phyloP scores from a whole-genome alignment of 257 asterid species.

The Gardenia jasminoides region DNA sequence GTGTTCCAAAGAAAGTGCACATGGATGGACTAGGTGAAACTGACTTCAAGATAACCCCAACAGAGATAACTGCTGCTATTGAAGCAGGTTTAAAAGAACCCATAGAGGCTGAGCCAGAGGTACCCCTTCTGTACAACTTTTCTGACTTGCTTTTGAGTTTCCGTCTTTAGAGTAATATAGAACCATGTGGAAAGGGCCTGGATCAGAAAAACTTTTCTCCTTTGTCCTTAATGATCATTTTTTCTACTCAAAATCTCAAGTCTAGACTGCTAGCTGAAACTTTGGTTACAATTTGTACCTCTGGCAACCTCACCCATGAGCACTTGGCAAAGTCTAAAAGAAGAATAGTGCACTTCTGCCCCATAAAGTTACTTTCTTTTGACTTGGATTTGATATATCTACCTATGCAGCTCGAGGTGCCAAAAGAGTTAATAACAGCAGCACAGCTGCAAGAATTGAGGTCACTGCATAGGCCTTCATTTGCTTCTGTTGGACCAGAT shows the following conservation, averaged over 20 bases:
- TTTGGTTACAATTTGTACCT: not conserved
- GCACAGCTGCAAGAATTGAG: slow-evolving; percentile 58
- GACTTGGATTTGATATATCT: slow-evolving; percentile 17
- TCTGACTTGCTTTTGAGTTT: not conserved
- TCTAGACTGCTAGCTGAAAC: not conserved
- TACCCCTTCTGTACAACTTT: slow-evolving; percentile 25
- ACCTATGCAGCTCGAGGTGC: slow-evolving; percentile 91
- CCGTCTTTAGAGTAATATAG: not conserved
- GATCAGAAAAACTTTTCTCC: not conserved
- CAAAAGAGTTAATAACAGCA: slow-evolving; percentile 75
- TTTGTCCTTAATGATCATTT: not conserved
- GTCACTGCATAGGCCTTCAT: slow-evolving; percentile 58
- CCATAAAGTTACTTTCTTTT: not conserved
- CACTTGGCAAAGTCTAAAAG: not conserved
- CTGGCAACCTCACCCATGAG: not conserved
- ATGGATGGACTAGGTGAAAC: slow-evolving; percentile 86
- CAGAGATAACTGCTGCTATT: slow-evolving; percentile 75
- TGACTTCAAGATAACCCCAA: slow-evolving; percentile 77
- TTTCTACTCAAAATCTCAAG: not conserved
- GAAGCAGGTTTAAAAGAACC: slow-evolving; percentile 86
- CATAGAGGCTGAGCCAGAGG: slow-evolving; percentile 98
- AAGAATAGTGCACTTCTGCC: not conserved
- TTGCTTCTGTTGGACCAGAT: slow-evolving; percentile 61
- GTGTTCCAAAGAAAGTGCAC: slow-evolving; percentile 82
- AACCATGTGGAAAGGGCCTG: not conserved